A percentile compares a stretch with the other conserved stretches of the same genome.
phyloP scores from a whole-genome alignment of 2,329 filamentous ascomycete species.

The Myriangium duriaei region DNA sequence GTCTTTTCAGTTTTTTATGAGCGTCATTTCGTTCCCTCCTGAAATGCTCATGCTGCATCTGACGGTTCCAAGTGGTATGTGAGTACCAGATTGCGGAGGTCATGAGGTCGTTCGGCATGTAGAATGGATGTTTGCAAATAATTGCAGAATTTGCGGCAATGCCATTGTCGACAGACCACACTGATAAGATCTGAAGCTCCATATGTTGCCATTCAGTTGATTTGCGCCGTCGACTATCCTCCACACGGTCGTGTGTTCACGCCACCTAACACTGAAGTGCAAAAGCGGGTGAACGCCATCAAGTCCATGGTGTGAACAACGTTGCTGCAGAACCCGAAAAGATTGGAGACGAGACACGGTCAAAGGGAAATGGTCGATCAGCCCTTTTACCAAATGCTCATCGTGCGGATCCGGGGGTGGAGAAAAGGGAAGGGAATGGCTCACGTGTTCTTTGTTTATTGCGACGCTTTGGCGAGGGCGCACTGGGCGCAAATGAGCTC shows the following conservation, averaged over 20 bases:
- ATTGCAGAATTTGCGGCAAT: slow-evolving; percentile 15
- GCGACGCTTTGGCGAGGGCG: no score
- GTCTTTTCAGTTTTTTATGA: slow-evolving; percentile 61
- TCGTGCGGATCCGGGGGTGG: slow-evolving; percentile 12
- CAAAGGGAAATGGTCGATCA: slow-evolving; percentile 30
- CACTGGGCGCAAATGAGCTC: no score
- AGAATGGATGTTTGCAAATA: neutral
- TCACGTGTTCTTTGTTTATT: no score
- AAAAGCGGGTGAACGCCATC: no score
- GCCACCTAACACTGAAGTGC: no score
- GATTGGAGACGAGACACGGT: no score
- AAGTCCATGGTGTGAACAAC: no score
- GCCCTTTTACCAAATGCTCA: slow-evolving; percentile 58
- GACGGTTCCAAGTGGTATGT: neutral
- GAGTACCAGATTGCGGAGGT: neutral
- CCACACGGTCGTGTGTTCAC: slow-evolving; percentile 1
- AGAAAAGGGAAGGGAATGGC: no score
- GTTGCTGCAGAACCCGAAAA: no score
- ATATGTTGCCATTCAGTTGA: slow-evolving; percentile 14
- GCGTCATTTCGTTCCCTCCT: slow-evolving; percentile 27
- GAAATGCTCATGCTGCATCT: slow-evolving; percentile 18
- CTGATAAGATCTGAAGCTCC: slow-evolving; percentile 16
- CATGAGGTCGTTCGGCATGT: neutral
- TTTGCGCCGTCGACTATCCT: slow-evolving; percentile 9
- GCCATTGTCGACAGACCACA: slow-evolving; percentile 18